Conservation (phyloP, 208 protist genomes). For the Acanthamoeba lugdunensis region DNA sequence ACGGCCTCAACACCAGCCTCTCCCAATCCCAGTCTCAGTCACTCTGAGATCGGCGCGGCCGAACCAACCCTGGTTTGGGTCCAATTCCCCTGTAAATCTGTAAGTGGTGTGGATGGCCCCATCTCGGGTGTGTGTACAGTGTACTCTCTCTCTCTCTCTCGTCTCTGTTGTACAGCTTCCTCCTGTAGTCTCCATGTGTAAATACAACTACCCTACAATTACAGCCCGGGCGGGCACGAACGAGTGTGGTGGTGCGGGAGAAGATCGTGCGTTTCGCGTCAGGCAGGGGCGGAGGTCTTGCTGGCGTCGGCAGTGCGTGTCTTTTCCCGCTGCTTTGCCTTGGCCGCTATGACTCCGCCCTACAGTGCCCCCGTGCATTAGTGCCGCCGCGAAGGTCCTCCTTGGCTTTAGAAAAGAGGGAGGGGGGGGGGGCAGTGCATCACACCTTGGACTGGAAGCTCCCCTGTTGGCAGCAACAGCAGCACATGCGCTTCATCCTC, state of each 20-base stretch:
- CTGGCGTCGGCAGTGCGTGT: background rate
- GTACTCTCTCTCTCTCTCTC: background rate
- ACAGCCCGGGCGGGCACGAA: no score
- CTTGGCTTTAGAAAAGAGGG: background rate
- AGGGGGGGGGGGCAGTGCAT: background rate
- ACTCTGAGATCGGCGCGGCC: background rate
- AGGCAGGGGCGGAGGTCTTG: background rate
- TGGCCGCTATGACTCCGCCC: conserved; percentile 3
- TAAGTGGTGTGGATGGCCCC: no score
- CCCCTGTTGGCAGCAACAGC: background rate
- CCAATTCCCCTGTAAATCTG: no score
- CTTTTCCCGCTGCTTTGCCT: conserved; percentile 41
- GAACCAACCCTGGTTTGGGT: no score
- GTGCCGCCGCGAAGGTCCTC: no score
- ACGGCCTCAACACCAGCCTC: background rate
- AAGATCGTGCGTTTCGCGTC: background rate
- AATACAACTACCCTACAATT: no score
- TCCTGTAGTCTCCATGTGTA: background rate
- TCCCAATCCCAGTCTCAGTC: background rate
- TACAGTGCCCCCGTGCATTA: background rate
- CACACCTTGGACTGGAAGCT: conserved; percentile 36
- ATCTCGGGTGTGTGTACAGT: no score
- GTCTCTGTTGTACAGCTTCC: background rate
- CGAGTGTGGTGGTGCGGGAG: no score
- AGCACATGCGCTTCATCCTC: background rate